These are phyloP conservation scores for Tolypocladium guangdongense DNA, from an alignment of 2,329 filamentous ascomycete species.

Conservation along the genomic window DNA sequence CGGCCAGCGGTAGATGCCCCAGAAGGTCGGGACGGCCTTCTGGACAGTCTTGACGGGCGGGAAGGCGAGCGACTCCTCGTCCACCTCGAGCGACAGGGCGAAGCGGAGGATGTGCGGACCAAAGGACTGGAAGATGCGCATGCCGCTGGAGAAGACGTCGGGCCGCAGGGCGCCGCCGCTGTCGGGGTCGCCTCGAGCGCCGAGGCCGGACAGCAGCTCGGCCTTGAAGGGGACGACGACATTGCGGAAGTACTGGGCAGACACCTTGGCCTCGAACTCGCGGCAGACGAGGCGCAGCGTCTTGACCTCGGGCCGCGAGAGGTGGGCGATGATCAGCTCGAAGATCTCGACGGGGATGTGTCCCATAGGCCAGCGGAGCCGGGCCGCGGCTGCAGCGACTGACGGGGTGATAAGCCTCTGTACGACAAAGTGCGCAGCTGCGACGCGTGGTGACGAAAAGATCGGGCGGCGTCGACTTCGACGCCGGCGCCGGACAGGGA, in stretches of 20 bases:
- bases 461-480: too few relatives aligned
- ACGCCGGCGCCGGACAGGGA: background rate
- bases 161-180: constrained; percentile 11
- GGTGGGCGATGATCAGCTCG: constrained; percentile 39
- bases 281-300: constrained; percentile 49
- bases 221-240: constrained; percentile 56
- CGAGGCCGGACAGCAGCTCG: constrained; percentile 41
- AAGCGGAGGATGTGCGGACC: constrained; percentile 50
- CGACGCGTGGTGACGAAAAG: background rate
- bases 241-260: constrained; percentile 46
- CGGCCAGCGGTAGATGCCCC: constrained; percentile 57
- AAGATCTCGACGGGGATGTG: constrained; percentile 52
- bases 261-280: constrained; percentile 46
- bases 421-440: too few relatives aligned
- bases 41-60: constrained; percentile 47
- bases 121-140: constrained; percentile 51
- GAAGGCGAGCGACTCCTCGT: constrained; percentile 35
- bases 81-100: constrained; percentile 59
- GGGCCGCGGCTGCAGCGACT: background rate
- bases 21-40: constrained; percentile 44
- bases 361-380: constrained; percentile 18
- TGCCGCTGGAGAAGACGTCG: constrained; percentile 33
- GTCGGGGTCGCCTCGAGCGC: constrained; percentile 5
- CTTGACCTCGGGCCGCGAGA: constrained; percentile 48
- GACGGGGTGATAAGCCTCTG: background rate